phyloP scores from a whole-genome alignment of 345 rosid species.

The Alliaria petiolata region DNA sequence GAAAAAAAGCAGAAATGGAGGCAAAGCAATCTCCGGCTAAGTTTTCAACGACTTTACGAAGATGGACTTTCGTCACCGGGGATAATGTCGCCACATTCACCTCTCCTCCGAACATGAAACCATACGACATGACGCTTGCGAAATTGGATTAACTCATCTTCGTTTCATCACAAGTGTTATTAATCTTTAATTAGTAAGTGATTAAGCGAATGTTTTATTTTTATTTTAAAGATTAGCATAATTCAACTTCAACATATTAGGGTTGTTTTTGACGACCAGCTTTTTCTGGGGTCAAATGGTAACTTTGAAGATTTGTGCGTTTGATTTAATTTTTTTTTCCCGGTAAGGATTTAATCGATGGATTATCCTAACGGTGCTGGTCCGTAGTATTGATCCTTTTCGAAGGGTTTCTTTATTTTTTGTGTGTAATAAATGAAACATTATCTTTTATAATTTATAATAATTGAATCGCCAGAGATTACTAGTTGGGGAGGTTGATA shows the following conservation, averaged over 20 bases:
- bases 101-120: conserved; percentile 52
- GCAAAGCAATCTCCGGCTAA: conserved; percentile 49
- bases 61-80: conserved; percentile 48
- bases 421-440: conserved; percentile 16
- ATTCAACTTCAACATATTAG: background rate
- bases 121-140: background rate
- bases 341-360: conserved; percentile 21
- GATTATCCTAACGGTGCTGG: conserved; percentile 18
- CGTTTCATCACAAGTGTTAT: background rate
- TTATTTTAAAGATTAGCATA: conserved; percentile 1
- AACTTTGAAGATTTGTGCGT: conserved; percentile 8
- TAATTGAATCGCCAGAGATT: background rate
- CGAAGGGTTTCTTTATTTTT: background rate
- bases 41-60: conserved; percentile 46
- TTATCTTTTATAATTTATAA: background rate
- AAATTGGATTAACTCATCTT: background rate
- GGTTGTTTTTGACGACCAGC: conserved; percentile 22
- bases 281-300: conserved; percentile 25
- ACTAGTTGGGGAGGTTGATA: conserved; percentile 29
- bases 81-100: conserved; percentile 67
- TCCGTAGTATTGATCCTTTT: background rate
- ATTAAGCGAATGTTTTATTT: background rate
- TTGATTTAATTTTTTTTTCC: background rate
- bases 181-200: background rate
- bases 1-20: conserved; percentile 34